Base-by-base conservation (phyloP, 2,329 filamentous ascomycete species). In the Colletotrichum gloeosporioides region DNA sequence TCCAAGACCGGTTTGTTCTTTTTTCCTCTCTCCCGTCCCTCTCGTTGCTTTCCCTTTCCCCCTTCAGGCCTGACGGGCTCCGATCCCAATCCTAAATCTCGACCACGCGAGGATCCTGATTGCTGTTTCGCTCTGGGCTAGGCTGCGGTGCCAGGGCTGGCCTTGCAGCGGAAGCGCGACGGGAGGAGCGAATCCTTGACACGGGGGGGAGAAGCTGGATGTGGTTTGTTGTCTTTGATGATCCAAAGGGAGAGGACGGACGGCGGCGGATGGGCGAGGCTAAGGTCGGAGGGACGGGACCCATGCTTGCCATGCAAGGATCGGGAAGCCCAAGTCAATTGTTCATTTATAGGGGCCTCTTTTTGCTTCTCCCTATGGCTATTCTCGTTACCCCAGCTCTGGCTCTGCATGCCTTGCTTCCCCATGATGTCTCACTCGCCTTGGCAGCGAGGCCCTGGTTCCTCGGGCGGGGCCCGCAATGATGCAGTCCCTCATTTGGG, bases 341-440 rank as follows among this genome's bases (percentile, higher is more conserved):
- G 25, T 73, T 73, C 44, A 73, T 76, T 76, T 73, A 76, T 76
- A 76, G 64, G 18, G 31, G 29, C 27, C 9, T 36, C 57, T 27
- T 36, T 49, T 76, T 73, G 15, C 70, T 76, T 76, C 57, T 73
- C 70, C 57, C 70, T 69, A 64, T 31, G 57, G 70, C 44, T 32
- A 61, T 27, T 22, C 67, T 61, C 67, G 67, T 76, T 76, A 73
- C 73, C 73, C 73, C 70, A 76, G 70, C 59, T 64, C 73, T 69
- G 70, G 44, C 73, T 75, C 64, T 69, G 57, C 73, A 36, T 76
- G 57, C 64, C 73, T 69, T 32, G 25, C 49, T 55, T 31, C 57
- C 61, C 44, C 70, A 27, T 36, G 16, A 22, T 76, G 73, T 76
- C 73, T 76, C 64, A 76, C 64, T 53, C 29, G 29, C 18, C 34